phyloP scores from a whole-genome alignment of 2,329 filamentous ascomycete species.

The Akanthomyces dipterigenus region DNA sequence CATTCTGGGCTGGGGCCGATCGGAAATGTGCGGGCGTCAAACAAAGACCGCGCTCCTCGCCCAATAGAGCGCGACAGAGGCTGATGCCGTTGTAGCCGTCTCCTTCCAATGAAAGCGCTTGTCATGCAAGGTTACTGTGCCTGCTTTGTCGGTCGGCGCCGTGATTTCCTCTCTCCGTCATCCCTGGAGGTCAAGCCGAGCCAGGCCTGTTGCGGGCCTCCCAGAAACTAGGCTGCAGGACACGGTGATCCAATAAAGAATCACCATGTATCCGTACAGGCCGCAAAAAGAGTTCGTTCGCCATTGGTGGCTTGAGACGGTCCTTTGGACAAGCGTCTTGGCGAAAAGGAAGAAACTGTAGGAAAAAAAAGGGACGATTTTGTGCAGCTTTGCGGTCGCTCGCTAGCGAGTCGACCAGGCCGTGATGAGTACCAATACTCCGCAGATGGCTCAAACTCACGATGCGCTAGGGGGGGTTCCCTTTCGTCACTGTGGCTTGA shows the following conservation, averaged over 20 bases:
- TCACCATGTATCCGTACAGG: background rate
- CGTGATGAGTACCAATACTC: too few species aligned
- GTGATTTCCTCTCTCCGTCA: background rate
- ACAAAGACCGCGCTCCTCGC: background rate
- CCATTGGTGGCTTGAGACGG: background rate
- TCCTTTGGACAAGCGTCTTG: background rate
- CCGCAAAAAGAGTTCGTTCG: background rate
- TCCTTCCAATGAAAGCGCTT: background rate
- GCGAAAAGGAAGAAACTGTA: background rate
- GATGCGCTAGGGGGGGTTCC: background rate
- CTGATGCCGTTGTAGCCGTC: slow-evolving; percentile 9
- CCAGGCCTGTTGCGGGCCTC: background rate
- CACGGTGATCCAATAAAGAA: too few species aligned
- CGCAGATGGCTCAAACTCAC: too few species aligned
- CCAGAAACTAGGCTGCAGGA: slow-evolving; percentile 3
- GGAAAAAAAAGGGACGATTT: background rate
- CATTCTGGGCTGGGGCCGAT: background rate
- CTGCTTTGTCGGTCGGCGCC: background rate
- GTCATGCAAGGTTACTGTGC: background rate
- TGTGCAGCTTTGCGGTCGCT: background rate
- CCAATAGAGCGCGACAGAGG: background rate
- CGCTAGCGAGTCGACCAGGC: background rate
- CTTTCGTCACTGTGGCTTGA: slow-evolving; percentile 11
- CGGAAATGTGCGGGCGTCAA: background rate
- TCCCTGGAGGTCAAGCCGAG: background rate